These are phyloP conservation scores for Penicillium steckii DNA, from an alignment of 495 filamentous ascomycete genomes.

Conservation along the genomic window DNA sequence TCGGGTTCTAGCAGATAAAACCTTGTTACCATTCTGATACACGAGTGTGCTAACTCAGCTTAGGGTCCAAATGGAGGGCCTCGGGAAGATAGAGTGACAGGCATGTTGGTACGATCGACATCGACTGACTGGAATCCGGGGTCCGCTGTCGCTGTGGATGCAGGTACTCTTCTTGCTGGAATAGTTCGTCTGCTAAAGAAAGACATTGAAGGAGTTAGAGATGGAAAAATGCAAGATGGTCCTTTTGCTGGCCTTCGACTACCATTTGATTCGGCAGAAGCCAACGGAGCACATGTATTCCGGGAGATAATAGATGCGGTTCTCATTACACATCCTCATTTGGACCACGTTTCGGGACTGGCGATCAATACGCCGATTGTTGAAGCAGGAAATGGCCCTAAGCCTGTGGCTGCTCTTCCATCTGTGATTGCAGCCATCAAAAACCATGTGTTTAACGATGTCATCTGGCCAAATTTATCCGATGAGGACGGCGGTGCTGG, in stretches of 20 bases:
- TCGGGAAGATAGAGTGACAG: conserved; percentile 83
- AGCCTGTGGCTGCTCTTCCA: conserved; percentile 79
- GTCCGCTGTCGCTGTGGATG: conserved; percentile 87
- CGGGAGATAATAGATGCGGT: conserved; percentile 78
- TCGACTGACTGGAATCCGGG: conserved; percentile 74
- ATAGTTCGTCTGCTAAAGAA: conserved; percentile 70
- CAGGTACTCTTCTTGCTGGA: conserved; percentile 82
- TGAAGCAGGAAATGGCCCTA: conserved; percentile 68
- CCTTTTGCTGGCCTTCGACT: conserved; percentile 78
- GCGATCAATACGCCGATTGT: conserved; percentile 89
- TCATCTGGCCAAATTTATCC: conserved; percentile 96
- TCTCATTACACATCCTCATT: conserved; percentile 89
- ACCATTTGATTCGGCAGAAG: conserved; percentile 56
- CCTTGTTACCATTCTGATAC: neutral
- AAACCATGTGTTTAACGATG: conserved; percentile 91
- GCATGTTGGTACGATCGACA: conserved; percentile 80
- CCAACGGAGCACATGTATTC: conserved; percentile 79
- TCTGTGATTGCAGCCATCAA: conserved; percentile 86
- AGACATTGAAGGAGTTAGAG: conserved; percentile 39
- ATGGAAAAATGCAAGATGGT: conserved; percentile 35
- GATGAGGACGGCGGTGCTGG: conserved; percentile 95
- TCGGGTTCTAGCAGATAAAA: conserved; percentile 23
- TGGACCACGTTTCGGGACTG: conserved; percentile 89
- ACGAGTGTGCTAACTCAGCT: conserved; percentile 21
- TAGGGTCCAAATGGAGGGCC: conserved; percentile 92